Conservation (phyloP, 257 asterid genomes). For the Knoxia roxburghii region DNA sequence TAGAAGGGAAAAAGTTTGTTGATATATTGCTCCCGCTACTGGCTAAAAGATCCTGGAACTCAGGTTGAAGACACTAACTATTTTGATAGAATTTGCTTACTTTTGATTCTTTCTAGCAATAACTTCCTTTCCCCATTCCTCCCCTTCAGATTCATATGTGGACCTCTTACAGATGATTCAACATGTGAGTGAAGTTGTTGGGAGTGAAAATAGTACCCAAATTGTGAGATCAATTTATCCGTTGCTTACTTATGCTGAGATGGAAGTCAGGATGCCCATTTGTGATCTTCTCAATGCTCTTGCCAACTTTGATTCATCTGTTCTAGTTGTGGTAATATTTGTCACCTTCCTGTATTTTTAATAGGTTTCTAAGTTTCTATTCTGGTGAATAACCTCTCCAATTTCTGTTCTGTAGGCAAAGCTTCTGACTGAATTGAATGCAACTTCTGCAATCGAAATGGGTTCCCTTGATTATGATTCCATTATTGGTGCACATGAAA, state of each 20-base stretch:
- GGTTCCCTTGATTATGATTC: constrained; percentile 78
- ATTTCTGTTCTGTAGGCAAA: constrained; percentile 49
- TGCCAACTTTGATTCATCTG: constrained; percentile 58
- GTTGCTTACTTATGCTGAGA: constrained; percentile 57
- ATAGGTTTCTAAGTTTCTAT: neutral
- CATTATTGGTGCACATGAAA: constrained; percentile 64
- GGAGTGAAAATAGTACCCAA: constrained; percentile 44
- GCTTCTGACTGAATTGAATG: constrained; percentile 67
- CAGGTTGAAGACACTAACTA: constrained; percentile 43
- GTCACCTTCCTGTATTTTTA: neutral
- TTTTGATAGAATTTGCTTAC: neutral
- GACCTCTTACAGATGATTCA: constrained; percentile 52
- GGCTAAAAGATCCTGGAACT: constrained; percentile 45
- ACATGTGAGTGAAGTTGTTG: constrained; percentile 42
- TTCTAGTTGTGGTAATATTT: constrained; percentile 52
- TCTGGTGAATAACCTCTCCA: neutral
- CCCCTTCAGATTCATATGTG: constrained; percentile 49
- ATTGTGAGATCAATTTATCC: constrained; percentile 59
- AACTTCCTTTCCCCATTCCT: constrained; percentile 1
- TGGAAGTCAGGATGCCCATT: constrained; percentile 51
- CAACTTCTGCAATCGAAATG: constrained; percentile 58
- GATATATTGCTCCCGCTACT: constrained; percentile 78
- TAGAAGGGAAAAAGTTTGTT: constrained; percentile 57
- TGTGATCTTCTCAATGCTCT: constrained; percentile 81
- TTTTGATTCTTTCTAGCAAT: neutral